Conservation (phyloP, 768 basidiomycete genomes). For the Hortiboletus campestris region DNA sequence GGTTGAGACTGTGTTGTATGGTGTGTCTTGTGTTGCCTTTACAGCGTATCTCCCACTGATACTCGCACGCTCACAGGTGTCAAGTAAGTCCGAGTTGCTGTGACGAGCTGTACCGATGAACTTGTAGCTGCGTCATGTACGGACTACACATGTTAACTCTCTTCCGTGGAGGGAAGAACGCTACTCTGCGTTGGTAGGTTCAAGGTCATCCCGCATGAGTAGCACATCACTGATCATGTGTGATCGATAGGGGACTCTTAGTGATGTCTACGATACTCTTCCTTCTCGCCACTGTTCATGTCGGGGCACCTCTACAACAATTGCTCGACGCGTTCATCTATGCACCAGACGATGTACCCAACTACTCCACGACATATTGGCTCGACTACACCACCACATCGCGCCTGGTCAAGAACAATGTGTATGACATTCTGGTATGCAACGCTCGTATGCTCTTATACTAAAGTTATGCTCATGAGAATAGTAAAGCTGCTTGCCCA, state of each 20-base stretch:
- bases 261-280: background rate
- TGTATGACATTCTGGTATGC: background rate
- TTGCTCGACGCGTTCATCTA: slow-evolving; percentile 5
- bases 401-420: background rate
- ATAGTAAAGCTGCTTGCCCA: background rate
- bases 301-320: background rate
- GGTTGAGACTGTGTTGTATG: background rate
- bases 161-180: background rate
- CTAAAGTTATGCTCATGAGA: background rate
- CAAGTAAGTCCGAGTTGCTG: background rate
- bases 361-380: slow-evolving; percentile 3
- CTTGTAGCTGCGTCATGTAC: background rate
- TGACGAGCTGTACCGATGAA: background rate
- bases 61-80: background rate
- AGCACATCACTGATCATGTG: no score
- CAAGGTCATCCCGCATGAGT: no score
- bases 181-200: background rate
- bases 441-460: no score
- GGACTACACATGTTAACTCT: background rate
- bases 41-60: background rate
- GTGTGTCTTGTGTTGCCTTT: background rate
- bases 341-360: background rate
- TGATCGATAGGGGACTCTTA: background rate
- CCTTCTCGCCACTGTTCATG: background rate
- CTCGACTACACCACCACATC: background rate